These are phyloP conservation scores for Yamagishiella unicocca DNA, from an alignment of 139 green algal genomes.

Conservation along the genomic window DNA sequence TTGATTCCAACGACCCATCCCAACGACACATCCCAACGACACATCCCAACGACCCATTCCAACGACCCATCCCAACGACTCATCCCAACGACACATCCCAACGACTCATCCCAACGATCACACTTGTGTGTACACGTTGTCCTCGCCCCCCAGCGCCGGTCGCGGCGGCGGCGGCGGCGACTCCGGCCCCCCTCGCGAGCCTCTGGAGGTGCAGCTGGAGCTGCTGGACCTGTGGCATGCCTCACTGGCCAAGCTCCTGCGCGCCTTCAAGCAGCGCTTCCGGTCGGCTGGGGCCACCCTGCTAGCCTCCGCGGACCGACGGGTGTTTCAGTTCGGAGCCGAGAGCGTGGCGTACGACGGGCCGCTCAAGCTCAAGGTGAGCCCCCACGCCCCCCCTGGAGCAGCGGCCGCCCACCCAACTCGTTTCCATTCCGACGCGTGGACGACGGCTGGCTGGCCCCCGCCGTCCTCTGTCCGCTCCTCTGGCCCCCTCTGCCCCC, in stretches of 20 bases:
- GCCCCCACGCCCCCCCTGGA: not conserved
- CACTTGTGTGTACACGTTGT: too few relatives aligned
- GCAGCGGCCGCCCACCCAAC: not conserved
- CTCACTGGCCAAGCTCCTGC: constrained; percentile 55
- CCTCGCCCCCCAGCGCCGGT: not conserved
- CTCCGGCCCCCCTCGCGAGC: constrained; percentile 34
- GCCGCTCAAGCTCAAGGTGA: constrained; percentile 69
- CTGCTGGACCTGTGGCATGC: constrained; percentile 77
- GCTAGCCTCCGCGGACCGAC: constrained; percentile 70
- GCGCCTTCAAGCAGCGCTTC: constrained; percentile 82
- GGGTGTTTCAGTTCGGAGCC: constrained; percentile 60
- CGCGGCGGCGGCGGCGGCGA: not conserved
- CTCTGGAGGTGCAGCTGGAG: constrained; percentile 77
- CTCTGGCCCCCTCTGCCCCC: too few relatives aligned
- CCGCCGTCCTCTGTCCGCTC: too few relatives aligned
- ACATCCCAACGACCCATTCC: too few relatives aligned
- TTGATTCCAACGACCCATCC: too few relatives aligned
- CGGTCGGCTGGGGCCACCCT: constrained; percentile 55
- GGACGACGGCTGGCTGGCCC: too few relatives aligned
- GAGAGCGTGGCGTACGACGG: constrained; percentile 82
- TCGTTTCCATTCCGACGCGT: not conserved
- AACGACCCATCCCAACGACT: too few relatives aligned
- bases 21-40: too few relatives aligned
- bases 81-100: too few relatives aligned
- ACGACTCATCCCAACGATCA: too few relatives aligned